Base-by-base conservation (phyloP, 1,284 basidiomycete species). In the Ganoderma leucocontextum region DNA sequence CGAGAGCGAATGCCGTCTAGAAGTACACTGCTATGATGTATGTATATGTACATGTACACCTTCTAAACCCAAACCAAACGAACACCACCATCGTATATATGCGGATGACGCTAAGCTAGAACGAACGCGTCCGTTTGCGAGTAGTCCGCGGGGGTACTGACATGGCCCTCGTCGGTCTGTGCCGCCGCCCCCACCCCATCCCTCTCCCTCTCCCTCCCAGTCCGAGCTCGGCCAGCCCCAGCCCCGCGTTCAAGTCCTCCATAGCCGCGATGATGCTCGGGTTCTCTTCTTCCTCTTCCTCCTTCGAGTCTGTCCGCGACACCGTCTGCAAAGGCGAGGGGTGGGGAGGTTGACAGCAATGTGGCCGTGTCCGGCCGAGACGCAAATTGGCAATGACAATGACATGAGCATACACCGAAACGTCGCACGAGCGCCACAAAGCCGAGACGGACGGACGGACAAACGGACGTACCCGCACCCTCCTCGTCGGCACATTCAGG, bases 121-220 rank as follows among this genome's bases (percentile, higher is more conserved):
- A 47, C 44, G 44, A 47, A 47, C 44, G 44, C n/a, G 44, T 47
- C 44, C 44, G 44, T 47, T 47, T 47, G 44, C 44, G 44, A 47
- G 44, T 47, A 47, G 44, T 47, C 44, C 44, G 44, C 44, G 44
- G 44, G 44, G 44, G n/a, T n/a, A 17, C 44, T n/a, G 44, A 22
- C n/a, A 47, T 22, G 8, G n/a, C n/a, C n/a, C 44, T 47, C n/a
- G 44, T 22, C 44, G 44, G 44, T n/a, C 44, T 8, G 44, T 44
- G 17, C 4, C 22, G 44, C 44, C 44, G 44, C 44, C 22, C 44
- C 44, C 44, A 47, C n/a, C 44, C 44, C 44, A n/a, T 47, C 44
- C 44, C 44, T n/a, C 22, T n/a, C 44, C 44, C 15, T 4, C 42
- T 12, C 19, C 9, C 19, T n/a, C 44, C 44, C n/a, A 47, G 17